A percentile compares a stretch with the other conserved stretches of the same genome.
These are phyloP conservation scores for Ophiostoma ips DNA, from an alignment of 2,329 filamentous ascomycete genomes.

Conservation along the genomic window DNA sequence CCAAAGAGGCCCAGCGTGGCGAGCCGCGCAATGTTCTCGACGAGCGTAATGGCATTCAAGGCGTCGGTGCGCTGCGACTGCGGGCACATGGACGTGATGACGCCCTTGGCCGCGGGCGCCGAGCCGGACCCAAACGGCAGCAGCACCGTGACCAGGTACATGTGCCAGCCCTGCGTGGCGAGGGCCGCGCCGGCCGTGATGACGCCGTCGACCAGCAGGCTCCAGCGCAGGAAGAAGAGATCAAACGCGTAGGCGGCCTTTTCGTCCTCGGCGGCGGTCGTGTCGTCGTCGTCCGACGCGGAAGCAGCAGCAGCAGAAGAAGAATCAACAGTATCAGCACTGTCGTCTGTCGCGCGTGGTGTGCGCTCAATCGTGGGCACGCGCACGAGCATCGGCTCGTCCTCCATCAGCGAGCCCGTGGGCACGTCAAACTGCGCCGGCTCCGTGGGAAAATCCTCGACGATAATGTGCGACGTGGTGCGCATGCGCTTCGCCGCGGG, in stretches of 20 bases:
- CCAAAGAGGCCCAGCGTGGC: constrained; percentile 54
- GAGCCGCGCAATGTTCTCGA: constrained; percentile 54
- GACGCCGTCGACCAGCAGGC: constrained; percentile 48
- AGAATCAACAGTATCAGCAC: too few species aligned
- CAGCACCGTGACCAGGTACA: constrained; percentile 51
- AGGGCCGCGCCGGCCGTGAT: constrained; percentile 51
- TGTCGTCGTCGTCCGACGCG: neutral
- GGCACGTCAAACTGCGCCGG: constrained; percentile 29
- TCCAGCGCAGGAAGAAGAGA: constrained; percentile 52
- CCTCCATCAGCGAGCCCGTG: constrained; percentile 25
- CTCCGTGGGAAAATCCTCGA: constrained; percentile 20
- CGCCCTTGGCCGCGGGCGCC: constrained; percentile 55
- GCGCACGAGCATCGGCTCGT: constrained; percentile 27
- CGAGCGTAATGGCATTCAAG: constrained; percentile 52
- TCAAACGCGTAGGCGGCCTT: constrained; percentile 46
- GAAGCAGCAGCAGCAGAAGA: too few species aligned
- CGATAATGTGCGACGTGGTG: neutral
- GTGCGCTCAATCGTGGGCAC: constrained; percentile 2
- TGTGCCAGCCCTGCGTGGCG: constrained; percentile 50
- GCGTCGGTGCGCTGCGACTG: constrained; percentile 49
- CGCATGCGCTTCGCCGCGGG: neutral
- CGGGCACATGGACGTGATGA: constrained; percentile 58
- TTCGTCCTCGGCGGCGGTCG: constrained; percentile 15
- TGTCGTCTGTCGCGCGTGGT: neutral
- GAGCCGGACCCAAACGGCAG: constrained; percentile 57